phyloP scores from a whole-genome alignment of 495 filamentous ascomycete species.

The Aspergillus conjunctus region DNA sequence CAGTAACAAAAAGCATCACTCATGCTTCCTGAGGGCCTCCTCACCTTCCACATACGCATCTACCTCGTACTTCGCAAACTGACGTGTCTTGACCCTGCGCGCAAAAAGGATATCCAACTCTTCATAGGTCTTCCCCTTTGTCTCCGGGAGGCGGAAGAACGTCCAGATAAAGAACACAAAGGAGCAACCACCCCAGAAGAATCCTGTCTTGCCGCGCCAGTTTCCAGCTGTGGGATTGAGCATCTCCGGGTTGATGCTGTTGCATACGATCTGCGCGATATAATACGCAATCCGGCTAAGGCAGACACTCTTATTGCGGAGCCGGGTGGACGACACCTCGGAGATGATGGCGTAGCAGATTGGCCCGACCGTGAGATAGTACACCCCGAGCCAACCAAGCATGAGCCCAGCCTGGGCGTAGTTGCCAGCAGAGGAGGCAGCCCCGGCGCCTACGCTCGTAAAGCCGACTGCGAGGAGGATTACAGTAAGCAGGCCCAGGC shows the following conservation, averaged over 20 bases:
- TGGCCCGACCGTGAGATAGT: constrained; percentile 59
- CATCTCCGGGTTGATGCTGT: constrained; percentile 65
- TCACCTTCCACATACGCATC: background rate
- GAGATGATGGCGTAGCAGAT: constrained; percentile 63
- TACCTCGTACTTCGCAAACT: constrained; percentile 18
- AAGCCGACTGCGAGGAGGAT: constrained; percentile 60
- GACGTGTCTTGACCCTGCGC: constrained; percentile 43
- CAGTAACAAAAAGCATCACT: too few relatives aligned
- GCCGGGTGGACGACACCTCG: constrained; percentile 58
- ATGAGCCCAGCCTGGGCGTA: constrained; percentile 58
- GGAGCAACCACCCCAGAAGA: constrained; percentile 62
- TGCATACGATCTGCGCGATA: constrained; percentile 58
- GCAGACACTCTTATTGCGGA: constrained; percentile 63
- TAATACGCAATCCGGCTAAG: constrained; percentile 60
- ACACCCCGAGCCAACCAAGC: constrained; percentile 58
- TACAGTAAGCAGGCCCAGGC: constrained; percentile 47
- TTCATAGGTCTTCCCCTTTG: constrained; percentile 60
- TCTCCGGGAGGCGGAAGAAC: constrained; percentile 64
- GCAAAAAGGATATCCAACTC: constrained; percentile 57
- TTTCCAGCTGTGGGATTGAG: constrained; percentile 64
- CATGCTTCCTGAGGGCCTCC: background rate
- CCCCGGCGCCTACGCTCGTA: constrained; percentile 47
- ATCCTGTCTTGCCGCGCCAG: constrained; percentile 65
- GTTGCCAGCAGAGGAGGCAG: constrained; percentile 34
- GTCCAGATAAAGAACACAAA: constrained; percentile 41